These are phyloP conservation scores for Fraxinus sp. DNA, from an alignment of 305 asterid genomes.

Conservation along the genomic window DNA sequence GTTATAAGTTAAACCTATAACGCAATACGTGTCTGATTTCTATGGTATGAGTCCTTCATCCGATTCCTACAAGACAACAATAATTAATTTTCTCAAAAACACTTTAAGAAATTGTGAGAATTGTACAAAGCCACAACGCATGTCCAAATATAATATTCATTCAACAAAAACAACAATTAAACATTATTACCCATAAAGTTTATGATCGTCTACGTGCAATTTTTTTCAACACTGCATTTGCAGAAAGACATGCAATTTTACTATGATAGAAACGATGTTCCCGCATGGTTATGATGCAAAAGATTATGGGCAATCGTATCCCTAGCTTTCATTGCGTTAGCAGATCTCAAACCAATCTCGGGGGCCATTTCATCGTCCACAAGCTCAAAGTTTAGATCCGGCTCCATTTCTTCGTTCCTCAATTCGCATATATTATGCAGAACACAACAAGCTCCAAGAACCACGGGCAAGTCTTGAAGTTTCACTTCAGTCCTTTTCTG, in stretches of 20 bases:
- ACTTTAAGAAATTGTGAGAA: background rate
- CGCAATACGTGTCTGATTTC: background rate
- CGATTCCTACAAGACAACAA: background rate
- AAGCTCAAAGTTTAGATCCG: slow-evolving; percentile 12
- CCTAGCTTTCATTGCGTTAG: slow-evolving; percentile 8
- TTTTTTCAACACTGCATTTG: background rate
- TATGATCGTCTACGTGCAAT: background rate
- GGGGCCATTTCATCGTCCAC: slow-evolving; percentile 22
- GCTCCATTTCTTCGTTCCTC: slow-evolving; percentile 12
- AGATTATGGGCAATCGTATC: slow-evolving; percentile 18
- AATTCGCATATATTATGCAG: slow-evolving; percentile 23
- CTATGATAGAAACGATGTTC: background rate
- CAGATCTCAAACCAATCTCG: slow-evolving; percentile 14
- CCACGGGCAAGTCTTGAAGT: slow-evolving; percentile 9
- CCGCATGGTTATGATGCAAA: background rate
- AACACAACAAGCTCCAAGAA: slow-evolving; percentile 28
- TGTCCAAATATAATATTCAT: background rate
- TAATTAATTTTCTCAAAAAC: background rate
- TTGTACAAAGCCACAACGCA: background rate
- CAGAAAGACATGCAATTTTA: background rate
- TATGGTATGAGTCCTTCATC: background rate
- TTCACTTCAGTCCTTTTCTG: slow-evolving; percentile 21
- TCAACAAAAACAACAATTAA: background rate
- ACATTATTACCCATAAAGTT: background rate
- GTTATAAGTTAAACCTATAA: background rate